A percentile compares a stretch with the other conserved stretches of the same genome.
Evolutionary conservation across 2,329 filamentous ascomycete genomes (phyloP).

Genomic region (Phaeosphaeriaceae sp.): DNA sequence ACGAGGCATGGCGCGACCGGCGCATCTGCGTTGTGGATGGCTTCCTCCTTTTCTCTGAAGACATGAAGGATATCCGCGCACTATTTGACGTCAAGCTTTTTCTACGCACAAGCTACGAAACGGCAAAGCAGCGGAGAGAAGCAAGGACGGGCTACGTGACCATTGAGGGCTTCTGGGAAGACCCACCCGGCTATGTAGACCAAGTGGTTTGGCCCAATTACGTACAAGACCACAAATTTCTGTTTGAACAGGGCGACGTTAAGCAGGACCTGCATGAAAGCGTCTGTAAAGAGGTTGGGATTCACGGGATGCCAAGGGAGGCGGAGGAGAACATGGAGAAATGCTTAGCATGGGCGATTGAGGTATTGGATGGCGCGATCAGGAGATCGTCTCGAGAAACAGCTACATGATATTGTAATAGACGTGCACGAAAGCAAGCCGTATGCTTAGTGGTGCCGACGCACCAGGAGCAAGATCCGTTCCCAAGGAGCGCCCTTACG

Average conservation of each 20-base stretch:
- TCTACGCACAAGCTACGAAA: slow-evolving; percentile 68
- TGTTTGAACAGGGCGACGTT: slow-evolving; percentile 76
- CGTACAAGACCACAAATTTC: slow-evolving; percentile 77
- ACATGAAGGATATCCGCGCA: slow-evolving; percentile 59
- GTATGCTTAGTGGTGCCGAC: not conserved
- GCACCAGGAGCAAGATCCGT: not conserved
- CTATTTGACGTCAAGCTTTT: slow-evolving; percentile 80
- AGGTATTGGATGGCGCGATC: slow-evolving; percentile 29
- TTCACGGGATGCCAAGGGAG: slow-evolving; percentile 50
- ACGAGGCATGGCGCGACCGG: slow-evolving; percentile 22
- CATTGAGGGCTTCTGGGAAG: slow-evolving; percentile 86
- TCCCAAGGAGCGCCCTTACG: not conserved
- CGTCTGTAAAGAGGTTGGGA: slow-evolving; percentile 35
- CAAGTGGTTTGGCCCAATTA: slow-evolving; percentile 97
- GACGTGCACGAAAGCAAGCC: slow-evolving; percentile 2
- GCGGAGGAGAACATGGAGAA: slow-evolving; percentile 42
- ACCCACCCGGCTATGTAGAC: slow-evolving; percentile 94
- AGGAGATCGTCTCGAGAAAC: not conserved
- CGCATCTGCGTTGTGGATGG: slow-evolving; percentile 77
- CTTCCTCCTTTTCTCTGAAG: slow-evolving; percentile 79
- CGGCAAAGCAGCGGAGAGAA: slow-evolving; percentile 70
- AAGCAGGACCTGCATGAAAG: slow-evolving; percentile 60
- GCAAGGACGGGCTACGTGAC: slow-evolving; percentile 80
- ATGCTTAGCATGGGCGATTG: slow-evolving; percentile 42
- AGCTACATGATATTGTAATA: not conserved